phyloP scores from a whole-genome alignment of 108 stramenopile species.

The Stephanodiscus minutulus region DNA sequence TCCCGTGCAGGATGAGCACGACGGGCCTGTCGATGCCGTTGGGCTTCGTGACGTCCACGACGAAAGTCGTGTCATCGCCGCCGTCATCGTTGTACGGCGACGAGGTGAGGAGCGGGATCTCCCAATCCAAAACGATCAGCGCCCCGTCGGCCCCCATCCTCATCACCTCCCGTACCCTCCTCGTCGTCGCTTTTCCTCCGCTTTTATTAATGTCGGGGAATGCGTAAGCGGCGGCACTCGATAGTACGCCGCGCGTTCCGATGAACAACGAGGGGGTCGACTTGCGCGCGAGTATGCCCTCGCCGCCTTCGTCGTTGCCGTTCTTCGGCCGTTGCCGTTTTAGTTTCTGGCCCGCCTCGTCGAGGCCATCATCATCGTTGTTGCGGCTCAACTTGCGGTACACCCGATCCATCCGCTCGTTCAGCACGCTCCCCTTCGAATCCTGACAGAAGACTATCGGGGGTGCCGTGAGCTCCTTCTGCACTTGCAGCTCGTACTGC shows the following conservation, averaged over 20 bases:
- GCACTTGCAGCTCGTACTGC: slow-evolving; percentile 64
- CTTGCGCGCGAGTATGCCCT: slow-evolving; percentile 58
- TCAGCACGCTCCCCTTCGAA: slow-evolving; percentile 12
- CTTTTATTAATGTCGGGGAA: slow-evolving; percentile 32
- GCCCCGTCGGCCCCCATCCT: slow-evolving; percentile 82
- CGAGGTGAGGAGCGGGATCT: slow-evolving; percentile 49
- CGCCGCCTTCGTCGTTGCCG: background rate
- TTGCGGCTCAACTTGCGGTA: slow-evolving; percentile 24
- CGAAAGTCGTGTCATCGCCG: slow-evolving; percentile 16
- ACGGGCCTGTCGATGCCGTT: slow-evolving; percentile 60
- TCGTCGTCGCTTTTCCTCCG: no score
- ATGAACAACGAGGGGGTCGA: slow-evolving; percentile 78
- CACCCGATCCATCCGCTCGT: slow-evolving; percentile 29
- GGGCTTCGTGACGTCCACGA: slow-evolving; percentile 33
- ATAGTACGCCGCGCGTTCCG: slow-evolving; percentile 69
- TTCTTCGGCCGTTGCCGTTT: background rate
- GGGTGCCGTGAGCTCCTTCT: slow-evolving; percentile 56
- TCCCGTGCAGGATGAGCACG: slow-evolving; percentile 78
- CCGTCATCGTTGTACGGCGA: background rate
- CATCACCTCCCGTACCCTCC: slow-evolving; percentile 68
- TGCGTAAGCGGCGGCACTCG: slow-evolving; percentile 76
- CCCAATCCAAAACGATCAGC: slow-evolving; percentile 79
- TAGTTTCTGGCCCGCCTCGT: slow-evolving; percentile 13
- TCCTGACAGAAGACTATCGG: slow-evolving; percentile 71
- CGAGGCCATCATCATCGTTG: background rate